phyloP scores from a whole-genome alignment of 805 yeast genomes.

The Wickerhamomyces alni region DNA sequence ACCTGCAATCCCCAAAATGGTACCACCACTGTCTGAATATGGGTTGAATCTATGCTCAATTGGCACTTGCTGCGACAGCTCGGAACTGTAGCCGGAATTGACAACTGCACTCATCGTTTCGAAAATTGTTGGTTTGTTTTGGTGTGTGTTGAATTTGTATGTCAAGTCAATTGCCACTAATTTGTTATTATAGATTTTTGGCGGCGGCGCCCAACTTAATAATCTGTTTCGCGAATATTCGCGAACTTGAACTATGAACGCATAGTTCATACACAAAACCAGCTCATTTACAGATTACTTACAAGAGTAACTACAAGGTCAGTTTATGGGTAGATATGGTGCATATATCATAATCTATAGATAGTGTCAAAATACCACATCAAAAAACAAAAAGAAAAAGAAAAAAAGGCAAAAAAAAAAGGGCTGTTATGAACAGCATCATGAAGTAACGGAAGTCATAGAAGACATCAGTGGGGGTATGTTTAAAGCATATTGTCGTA shows the following conservation, averaged over 20 bases:
- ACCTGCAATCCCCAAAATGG: conserved; percentile 96
- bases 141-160: background rate
- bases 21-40: conserved; percentile 93
- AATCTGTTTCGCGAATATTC: no score
- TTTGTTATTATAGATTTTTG: no score
- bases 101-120: conserved; percentile 20
- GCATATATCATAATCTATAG: no score
- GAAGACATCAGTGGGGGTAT: no score
- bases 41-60: conserved; percentile 93
- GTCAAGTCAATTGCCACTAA: background rate
- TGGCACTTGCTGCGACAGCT: conserved; percentile 43
- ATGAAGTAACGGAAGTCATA: no score
- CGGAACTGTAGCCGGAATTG: conserved; percentile 63
- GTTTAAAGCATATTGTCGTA: no score
- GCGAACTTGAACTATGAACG: no score
- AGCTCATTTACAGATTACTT: background rate
- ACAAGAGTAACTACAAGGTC: no score
- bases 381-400: background rate
- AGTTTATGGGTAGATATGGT: no score
- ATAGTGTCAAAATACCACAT: background rate
- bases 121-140: background rate
- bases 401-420: background rate
- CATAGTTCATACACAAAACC: background rate
- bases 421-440: no score
- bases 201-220: no score